Conservation (phyloP, 1,139 yeast species). For the Kodamaea derodonti region DNA sequence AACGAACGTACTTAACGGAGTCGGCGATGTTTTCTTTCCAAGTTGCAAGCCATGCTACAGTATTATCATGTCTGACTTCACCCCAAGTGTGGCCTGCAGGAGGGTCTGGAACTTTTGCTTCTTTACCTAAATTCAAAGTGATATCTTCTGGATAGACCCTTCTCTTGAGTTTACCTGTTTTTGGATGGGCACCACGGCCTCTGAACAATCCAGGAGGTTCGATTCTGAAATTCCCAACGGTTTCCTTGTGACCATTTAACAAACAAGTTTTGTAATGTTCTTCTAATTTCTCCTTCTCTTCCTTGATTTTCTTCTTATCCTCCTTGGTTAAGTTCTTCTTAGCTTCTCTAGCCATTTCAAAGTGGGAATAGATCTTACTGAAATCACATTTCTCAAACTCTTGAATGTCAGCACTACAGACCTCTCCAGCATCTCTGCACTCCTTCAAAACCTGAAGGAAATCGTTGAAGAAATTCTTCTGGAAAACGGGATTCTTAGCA, state of each 20-base stretch:
- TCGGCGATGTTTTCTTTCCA: constrained; percentile 94
- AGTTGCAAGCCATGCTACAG: constrained; percentile 95
- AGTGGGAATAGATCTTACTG: constrained; percentile 66
- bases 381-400: constrained; percentile 77
- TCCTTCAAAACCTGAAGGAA: constrained; percentile 67
- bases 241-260: constrained; percentile 85
- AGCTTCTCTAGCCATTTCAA: constrained; percentile 66
- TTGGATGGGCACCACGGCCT: constrained; percentile 97
- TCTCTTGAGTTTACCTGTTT: constrained; percentile 81
- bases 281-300: constrained; percentile 70
- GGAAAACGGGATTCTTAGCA: constrained; percentile 82
- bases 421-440: constrained; percentile 39
- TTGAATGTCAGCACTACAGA: constrained; percentile 52
- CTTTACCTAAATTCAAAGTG: constrained; percentile 75
- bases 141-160: constrained; percentile 89
- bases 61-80: constrained; percentile 80
- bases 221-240: constrained; percentile 87
- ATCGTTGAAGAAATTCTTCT: constrained; percentile 80
- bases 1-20: constrained; percentile 79
- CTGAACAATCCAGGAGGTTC: constrained; percentile 96
- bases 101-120: constrained; percentile 70
- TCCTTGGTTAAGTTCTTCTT: constrained; percentile 64
- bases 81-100: constrained; percentile 93
- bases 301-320: constrained; percentile 70
- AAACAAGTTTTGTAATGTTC: constrained; percentile 79